phyloP scores from a whole-genome alignment of 108 stramenopile species.

The Pseudonitzschia pungens region DNA sequence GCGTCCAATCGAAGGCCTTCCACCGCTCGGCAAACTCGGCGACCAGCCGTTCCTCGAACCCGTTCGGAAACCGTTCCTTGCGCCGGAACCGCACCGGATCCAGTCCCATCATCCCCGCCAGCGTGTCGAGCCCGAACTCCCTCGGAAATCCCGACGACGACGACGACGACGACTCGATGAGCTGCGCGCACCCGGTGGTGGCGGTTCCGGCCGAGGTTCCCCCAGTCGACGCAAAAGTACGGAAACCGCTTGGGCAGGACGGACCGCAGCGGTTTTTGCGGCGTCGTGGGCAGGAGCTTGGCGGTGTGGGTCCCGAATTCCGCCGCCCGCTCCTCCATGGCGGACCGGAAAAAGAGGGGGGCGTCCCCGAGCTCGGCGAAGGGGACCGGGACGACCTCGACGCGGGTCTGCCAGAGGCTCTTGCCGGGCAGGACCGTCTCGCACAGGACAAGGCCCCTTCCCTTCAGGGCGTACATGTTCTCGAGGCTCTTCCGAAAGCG shows the following conservation, averaged over 20 bases:
- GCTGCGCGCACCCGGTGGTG: constrained; percentile 57
- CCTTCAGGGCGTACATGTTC: constrained; percentile 52
- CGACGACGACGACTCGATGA: constrained; percentile 73
- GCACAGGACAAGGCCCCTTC: constrained; percentile 53
- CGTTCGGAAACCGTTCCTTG: constrained; percentile 36
- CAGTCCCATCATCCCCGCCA: constrained; percentile 74
- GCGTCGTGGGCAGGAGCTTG: constrained; percentile 46
- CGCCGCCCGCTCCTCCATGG: constrained; percentile 67
- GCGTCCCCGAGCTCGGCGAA: constrained; percentile 53
- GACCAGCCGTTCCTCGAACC: constrained; percentile 47
- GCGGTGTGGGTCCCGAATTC: constrained; percentile 81
- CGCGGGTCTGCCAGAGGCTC: constrained; percentile 61
- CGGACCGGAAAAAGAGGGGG: constrained; percentile 65
- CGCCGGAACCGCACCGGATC: constrained; percentile 76
- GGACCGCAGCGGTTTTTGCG: constrained; percentile 39
- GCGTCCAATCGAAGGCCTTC: constrained; percentile 61
- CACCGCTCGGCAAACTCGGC: constrained; percentile 58
- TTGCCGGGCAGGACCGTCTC: constrained; percentile 68
- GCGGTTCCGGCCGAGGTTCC: too few species aligned
- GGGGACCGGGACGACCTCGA: constrained; percentile 73
- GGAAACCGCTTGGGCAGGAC: constrained; percentile 72
- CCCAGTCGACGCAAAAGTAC: constrained; percentile 79
- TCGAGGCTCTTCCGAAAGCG: constrained; percentile 56
- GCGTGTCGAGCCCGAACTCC: constrained; percentile 78
- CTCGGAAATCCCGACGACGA: constrained; percentile 47